Percentiles rank a stretch among this genome's conserved stretches.
These are phyloP conservation scores for Colletotrichum chlorophyti DNA, from an alignment of 2,329 filamentous ascomycete genomes.

Conservation along the genomic window DNA sequence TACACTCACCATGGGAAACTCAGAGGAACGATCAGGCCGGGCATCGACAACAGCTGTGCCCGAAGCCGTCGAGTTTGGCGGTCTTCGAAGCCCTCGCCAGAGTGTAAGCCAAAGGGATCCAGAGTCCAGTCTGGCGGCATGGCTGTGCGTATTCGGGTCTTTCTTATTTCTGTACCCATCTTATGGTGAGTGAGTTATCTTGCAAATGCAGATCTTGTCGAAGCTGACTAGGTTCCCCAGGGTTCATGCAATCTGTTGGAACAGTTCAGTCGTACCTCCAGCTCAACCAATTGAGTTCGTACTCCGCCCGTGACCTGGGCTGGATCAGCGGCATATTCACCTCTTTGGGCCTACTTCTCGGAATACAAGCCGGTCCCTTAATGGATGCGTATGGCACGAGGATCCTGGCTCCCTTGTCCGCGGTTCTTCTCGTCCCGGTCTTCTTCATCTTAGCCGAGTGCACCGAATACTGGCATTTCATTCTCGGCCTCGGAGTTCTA, in stretches of 20 bases:
- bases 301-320: slow-evolving; percentile 51
- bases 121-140: slow-evolving; percentile 21
- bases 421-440: slow-evolving; percentile 42
- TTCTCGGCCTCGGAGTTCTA: slow-evolving; percentile 50
- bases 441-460: slow-evolving; percentile 56
- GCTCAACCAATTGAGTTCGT: slow-evolving; percentile 48
- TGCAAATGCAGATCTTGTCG: too few species aligned
- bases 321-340: slow-evolving; percentile 56
- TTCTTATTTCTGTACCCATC: slow-evolving; percentile 27
- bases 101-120: neutral
- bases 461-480: slow-evolving; percentile 54
- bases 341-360: slow-evolving; percentile 51
- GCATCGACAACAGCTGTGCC: neutral
- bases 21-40: neutral
- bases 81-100: neutral
- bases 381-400: slow-evolving; percentile 55
- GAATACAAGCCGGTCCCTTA: slow-evolving; percentile 54
- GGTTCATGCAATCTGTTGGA: slow-evolving; percentile 56
- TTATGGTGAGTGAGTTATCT: slow-evolving; percentile 24
- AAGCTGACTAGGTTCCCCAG: slow-evolving; percentile 30
- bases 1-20: neutral
- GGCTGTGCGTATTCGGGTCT: slow-evolving; percentile 23
- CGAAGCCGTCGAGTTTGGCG: neutral
- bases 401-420: slow-evolving; percentile 45
- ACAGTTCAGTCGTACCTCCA: slow-evolving; percentile 54